A percentile compares a stretch with the other conserved stretches of the same genome.
These are phyloP conservation scores for Hsuehochloa calcarea DNA, from an alignment of 176 grass and related monocot genomes.

Conservation along the genomic window DNA sequence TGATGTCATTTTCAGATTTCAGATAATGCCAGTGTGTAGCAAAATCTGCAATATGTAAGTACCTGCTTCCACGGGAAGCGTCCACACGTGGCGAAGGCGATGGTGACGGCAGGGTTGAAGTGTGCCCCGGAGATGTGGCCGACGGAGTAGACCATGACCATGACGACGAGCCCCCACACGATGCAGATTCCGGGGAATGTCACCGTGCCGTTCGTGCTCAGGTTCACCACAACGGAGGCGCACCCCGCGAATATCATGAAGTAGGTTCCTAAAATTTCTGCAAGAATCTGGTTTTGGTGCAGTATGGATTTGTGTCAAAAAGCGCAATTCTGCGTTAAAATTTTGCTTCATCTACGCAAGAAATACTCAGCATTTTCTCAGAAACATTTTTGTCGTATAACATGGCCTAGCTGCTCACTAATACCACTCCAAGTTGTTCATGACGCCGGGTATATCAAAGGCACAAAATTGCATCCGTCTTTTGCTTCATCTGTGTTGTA, in stretches of 20 bases:
- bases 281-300: conserved; percentile 43
- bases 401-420: too few species aligned
- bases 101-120: conserved; percentile 84
- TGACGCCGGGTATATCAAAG: too few species aligned
- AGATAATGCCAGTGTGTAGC: background rate
- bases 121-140: conserved; percentile 84
- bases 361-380: too few species aligned
- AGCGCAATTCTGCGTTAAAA: background rate
- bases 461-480: too few species aligned
- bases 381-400: too few species aligned
- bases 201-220: conserved; percentile 53
- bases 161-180: conserved; percentile 86
- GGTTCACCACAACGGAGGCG: conserved; percentile 66
- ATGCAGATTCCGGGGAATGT: conserved; percentile 77
- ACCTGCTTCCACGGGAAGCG: conserved; percentile 93
- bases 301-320: background rate
- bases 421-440: too few species aligned
- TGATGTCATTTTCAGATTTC: background rate
- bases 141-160: conserved; percentile 80
- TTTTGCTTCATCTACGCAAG: background rate
- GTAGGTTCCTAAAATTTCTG: conserved; percentile 74
- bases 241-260: conserved; percentile 87
- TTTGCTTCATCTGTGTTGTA: too few species aligned
- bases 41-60: background rate
- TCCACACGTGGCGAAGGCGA: conserved; percentile 72